Base-by-base conservation (phyloP, 306 rosid genomes). In the Macrotyloma uniflorum region DNA sequence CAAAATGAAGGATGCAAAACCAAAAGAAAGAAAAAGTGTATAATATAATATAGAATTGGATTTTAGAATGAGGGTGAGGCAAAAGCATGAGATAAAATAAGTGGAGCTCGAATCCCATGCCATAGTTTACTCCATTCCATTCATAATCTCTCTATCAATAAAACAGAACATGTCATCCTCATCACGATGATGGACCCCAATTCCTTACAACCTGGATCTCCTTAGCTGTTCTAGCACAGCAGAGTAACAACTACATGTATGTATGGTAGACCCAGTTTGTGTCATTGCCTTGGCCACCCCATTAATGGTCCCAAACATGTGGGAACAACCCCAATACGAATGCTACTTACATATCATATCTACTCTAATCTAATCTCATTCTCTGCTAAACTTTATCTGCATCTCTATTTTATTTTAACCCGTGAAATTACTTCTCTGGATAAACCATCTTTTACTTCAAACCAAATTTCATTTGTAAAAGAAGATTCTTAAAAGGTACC, bases 201-300 rank as follows among this genome's bases (percentile, higher is more conserved):
- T 62, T 70, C 16, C 65, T 79, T 85, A 70, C 89, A 84, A 82
- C 83, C 87, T 90, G 90, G 85, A 78, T 36, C 35, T 70, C 59
- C 84, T 90, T 85, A 88, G 90, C 92, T 86, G 90, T 85, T 88
- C 28, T 59, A 80, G 80, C 75, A 70, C 72, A 72, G 74, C 80
- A 81, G 84, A 70, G 79, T 49, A 22, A 83, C 83, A 80, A 82
- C 85, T 63, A 78, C 77, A 55, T 73, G 24, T 80, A 68, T 62
- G 54, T 38, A 38, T 38, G 8, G 13, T 76, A 80, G 80, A 73
- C 82, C 82, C 72, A 36, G 18, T 81, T 49, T 24, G 8, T 66
- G 80, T 80, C 77, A 80, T 75, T 46, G 10, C 18, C 63, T 11
- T 20, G 3, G 30, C 6, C 30, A 54, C 13, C 13, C 30, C 30